phyloP scores from a whole-genome alignment of 169 alveolate species.

The Plasmodium ovale region DNA sequence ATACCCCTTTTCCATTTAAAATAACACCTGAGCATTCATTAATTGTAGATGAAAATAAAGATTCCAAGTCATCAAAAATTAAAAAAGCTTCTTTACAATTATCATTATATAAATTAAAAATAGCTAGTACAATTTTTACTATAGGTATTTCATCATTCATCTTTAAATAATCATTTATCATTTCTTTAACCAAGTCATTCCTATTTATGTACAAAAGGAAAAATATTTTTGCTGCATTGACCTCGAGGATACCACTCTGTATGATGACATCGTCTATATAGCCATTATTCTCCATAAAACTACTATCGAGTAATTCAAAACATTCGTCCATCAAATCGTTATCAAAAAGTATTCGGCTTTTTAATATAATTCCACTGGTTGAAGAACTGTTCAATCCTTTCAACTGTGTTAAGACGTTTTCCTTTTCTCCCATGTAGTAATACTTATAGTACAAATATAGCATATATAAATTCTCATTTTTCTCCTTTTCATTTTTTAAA shows the following conservation, averaged over 20 bases:
- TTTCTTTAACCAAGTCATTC: slow-evolving; percentile 33
- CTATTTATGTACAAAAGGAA: slow-evolving; percentile 33
- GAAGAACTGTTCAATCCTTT: slow-evolving; percentile 22
- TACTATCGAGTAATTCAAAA: slow-evolving; percentile 41
- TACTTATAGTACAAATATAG: slow-evolving; percentile 47
- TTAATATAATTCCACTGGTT: slow-evolving; percentile 33
- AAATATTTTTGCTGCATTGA: slow-evolving; percentile 41
- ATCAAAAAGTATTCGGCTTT: slow-evolving; percentile 59
- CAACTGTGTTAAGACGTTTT: slow-evolving; percentile 36
- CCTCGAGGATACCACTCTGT: slow-evolving; percentile 56
- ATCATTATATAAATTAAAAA: slow-evolving; percentile 51
- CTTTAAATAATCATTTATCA: slow-evolving; percentile 28
- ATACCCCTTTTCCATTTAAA: slow-evolving; percentile 58
- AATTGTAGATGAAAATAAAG: slow-evolving; percentile 26
- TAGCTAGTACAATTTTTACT: slow-evolving; percentile 57
- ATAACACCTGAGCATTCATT: slow-evolving; percentile 54
- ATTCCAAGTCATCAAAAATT: slow-evolving; percentile 70
- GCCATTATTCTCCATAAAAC: slow-evolving; percentile 40
- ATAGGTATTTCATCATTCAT: slow-evolving; percentile 76
- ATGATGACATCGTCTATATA: no score
- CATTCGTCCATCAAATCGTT: slow-evolving; percentile 64
- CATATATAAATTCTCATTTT: slow-evolving; percentile 37
- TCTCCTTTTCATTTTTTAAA: slow-evolving; percentile 28
- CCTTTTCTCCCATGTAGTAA: slow-evolving; percentile 44
- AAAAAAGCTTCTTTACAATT: slow-evolving; percentile 68